Conservation (phyloP, 192 early-diverging fungal genomes). For the Endogone sp. region DNA sequence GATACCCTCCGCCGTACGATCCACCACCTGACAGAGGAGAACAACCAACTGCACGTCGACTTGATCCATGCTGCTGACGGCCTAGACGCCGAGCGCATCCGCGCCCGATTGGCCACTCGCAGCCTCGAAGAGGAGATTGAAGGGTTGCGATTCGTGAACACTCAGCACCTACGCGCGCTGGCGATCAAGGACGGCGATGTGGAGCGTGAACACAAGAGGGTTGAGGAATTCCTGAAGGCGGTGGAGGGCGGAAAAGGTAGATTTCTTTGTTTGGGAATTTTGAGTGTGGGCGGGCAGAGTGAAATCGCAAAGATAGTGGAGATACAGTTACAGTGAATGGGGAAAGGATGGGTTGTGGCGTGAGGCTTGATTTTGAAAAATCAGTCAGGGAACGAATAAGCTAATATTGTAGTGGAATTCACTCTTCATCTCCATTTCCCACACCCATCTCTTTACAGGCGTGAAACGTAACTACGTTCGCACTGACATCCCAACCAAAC, state of each 20-base stretch:
- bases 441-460: neutral
- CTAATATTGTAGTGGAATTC: too few relatives aligned
- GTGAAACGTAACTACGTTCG: neutral
- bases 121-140: constrained; percentile 7
- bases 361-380: too few relatives aligned
- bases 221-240: neutral
- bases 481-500: neutral
- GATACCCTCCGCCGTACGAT: constrained; percentile 7
- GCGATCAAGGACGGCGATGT: neutral
- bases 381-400: too few relatives aligned
- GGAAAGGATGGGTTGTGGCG: too few relatives aligned
- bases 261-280: neutral
- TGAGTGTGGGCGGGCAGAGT: too few relatives aligned
- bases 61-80: neutral
- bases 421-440: neutral
- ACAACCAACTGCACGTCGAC: constrained; percentile 10
- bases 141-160: constrained; percentile 7
- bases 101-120: neutral
- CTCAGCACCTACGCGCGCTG: neutral
- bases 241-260: constrained; percentile 8
- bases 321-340: too few relatives aligned
- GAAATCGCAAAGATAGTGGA: too few relatives aligned
- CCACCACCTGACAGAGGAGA: constrained; percentile 3
- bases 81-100: neutral
- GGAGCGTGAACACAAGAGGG: constrained; percentile 2